A percentile compares a stretch with the other conserved stretches of the same genome.
These are phyloP conservation scores for Fusarium pseudograminearum DNA, from an alignment of 2,329 filamentous ascomycete genomes.

Conservation along the genomic window DNA sequence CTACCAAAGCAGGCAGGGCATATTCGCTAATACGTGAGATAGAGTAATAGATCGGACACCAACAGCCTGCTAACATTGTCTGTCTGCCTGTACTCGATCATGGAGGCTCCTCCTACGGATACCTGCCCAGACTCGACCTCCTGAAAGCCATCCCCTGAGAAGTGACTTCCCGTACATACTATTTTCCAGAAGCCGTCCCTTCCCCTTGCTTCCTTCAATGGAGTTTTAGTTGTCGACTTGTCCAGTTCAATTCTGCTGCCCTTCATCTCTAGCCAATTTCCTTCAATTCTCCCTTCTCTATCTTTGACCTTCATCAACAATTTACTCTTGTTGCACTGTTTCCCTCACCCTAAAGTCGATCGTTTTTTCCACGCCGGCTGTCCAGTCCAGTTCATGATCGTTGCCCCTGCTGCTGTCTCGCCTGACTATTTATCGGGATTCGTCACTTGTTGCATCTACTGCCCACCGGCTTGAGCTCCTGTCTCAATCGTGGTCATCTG, in stretches of 20 bases:
- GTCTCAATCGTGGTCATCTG: slow-evolving; percentile 44
- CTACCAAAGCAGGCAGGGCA: not conserved
- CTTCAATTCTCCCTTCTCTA: slow-evolving; percentile 21
- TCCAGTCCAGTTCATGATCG: slow-evolving; percentile 10
- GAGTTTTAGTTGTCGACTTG: slow-evolving; percentile 39
- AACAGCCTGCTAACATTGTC: slow-evolving; percentile 1
- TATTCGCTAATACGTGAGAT: slow-evolving; percentile 21
- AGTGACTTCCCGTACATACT: slow-evolving; percentile 35
- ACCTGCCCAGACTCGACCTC: slow-evolving; percentile 18
- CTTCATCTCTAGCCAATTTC: slow-evolving; percentile 19
- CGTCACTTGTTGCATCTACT: slow-evolving; percentile 34
- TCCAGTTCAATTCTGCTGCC: slow-evolving; percentile 28
- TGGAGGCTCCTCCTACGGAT: not conserved
- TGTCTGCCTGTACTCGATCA: slow-evolving; percentile 15
- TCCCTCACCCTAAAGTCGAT: slow-evolving; percentile 43
- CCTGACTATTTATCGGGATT: slow-evolving; percentile 38
- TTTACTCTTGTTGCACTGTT: slow-evolving; percentile 7
- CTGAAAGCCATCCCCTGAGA: slow-evolving; percentile 39
- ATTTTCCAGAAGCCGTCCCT: slow-evolving; percentile 38
- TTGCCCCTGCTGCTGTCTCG: slow-evolving; percentile 31
- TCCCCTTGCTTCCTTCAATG: slow-evolving; percentile 19
- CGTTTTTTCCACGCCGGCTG: slow-evolving; percentile 31
- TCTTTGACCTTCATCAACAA: slow-evolving; percentile 15
- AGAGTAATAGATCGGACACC: slow-evolving; percentile 17
- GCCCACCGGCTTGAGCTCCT: slow-evolving; percentile 27